Conservation (phyloP, 441 rosid genomes). For the Mallotus japonicus region DNA sequence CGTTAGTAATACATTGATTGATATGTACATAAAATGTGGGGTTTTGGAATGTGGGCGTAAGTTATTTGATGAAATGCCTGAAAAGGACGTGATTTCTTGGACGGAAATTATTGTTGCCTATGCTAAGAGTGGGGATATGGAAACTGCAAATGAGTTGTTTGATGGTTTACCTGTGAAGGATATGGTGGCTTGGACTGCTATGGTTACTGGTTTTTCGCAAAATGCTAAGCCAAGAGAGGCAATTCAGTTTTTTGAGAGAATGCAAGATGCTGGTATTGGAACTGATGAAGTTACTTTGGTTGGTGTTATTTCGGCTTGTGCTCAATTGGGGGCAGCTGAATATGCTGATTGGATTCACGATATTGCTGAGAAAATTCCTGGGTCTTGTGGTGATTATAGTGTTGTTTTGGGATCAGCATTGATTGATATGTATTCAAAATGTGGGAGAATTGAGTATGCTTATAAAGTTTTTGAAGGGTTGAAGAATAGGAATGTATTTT, state of each 20-base stretch:
- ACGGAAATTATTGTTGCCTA: slow-evolving; percentile 64
- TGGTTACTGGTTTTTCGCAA: slow-evolving; percentile 69
- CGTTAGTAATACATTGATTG: slow-evolving; percentile 62
- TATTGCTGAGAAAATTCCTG: slow-evolving; percentile 41
- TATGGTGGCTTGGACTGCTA: slow-evolving; percentile 76
- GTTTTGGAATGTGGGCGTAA: slow-evolving; percentile 45
- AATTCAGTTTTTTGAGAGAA: slow-evolving; percentile 49
- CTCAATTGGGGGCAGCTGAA: slow-evolving; percentile 65
- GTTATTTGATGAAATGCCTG: slow-evolving; percentile 74
- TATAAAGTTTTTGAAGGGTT: slow-evolving; percentile 47
- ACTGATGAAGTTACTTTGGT: slow-evolving; percentile 55
- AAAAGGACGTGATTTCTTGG: slow-evolving; percentile 62
- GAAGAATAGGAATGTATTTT: slow-evolving; percentile 60
- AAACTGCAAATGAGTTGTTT: slow-evolving; percentile 50
- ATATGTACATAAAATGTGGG: slow-evolving; percentile 61
- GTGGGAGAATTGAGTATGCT: slow-evolving; percentile 72
- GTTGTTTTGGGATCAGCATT: slow-evolving; percentile 82
- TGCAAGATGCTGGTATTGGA: slow-evolving; percentile 50
- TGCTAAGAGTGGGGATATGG: slow-evolving; percentile 54
- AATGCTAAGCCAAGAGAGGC: slow-evolving; percentile 78
- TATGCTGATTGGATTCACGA: slow-evolving; percentile 51
- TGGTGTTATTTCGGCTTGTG: slow-evolving; percentile 80
- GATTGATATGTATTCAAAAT: slow-evolving; percentile 82
- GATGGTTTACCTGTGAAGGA: slow-evolving; percentile 56
- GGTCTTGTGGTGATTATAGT: slow-evolving; percentile 32